Percentiles rank a stretch among this genome's conserved stretches.
These are phyloP conservation scores for Glebionis coronaria DNA, from an alignment of 129 eudicot genomes.

Conservation along the genomic window DNA sequence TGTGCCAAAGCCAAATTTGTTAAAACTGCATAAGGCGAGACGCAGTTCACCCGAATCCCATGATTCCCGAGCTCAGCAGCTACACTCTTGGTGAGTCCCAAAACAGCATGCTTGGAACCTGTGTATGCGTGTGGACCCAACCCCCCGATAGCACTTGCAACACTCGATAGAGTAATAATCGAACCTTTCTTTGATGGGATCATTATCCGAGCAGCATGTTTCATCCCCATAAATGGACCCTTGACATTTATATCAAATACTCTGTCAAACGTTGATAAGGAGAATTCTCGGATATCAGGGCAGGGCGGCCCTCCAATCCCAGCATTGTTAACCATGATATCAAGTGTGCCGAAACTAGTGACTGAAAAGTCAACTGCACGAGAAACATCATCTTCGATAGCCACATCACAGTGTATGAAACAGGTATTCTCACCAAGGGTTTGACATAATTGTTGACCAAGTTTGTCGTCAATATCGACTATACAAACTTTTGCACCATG, in stretches of 20 bases:
- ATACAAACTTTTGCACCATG: slow-evolving; percentile 86
- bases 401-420: slow-evolving; percentile 75
- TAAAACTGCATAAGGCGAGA: slow-evolving; percentile 79
- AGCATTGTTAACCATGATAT: slow-evolving; percentile 88
- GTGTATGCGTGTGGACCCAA: slow-evolving; percentile 82
- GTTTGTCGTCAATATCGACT: slow-evolving; percentile 63
- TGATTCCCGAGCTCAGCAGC: slow-evolving; percentile 88
- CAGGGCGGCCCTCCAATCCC: slow-evolving; percentile 72
- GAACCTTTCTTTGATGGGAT: slow-evolving; percentile 77
- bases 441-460: slow-evolving; percentile 52
- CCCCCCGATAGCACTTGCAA: slow-evolving; percentile 56
- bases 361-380: slow-evolving; percentile 69
- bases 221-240: slow-evolving; percentile 90
- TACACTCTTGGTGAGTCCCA: slow-evolving; percentile 77
- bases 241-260: slow-evolving; percentile 74
- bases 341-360: slow-evolving; percentile 62
- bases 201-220: slow-evolving; percentile 89
- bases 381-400: slow-evolving; percentile 53
- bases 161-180: slow-evolving; percentile 58
- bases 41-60: slow-evolving; percentile 83
- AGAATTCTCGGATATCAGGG: slow-evolving; percentile 61
- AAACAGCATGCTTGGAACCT: slow-evolving; percentile 76
- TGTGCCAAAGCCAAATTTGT: slow-evolving; percentile 69
- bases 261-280: slow-evolving; percentile 52
- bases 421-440: slow-evolving; percentile 38